Evolutionary conservation across 2,329 filamentous ascomycete genomes (phyloP), one percentile per base, ranked within the genome.

Genomic region (Fusarium anthophilum): DNA sequence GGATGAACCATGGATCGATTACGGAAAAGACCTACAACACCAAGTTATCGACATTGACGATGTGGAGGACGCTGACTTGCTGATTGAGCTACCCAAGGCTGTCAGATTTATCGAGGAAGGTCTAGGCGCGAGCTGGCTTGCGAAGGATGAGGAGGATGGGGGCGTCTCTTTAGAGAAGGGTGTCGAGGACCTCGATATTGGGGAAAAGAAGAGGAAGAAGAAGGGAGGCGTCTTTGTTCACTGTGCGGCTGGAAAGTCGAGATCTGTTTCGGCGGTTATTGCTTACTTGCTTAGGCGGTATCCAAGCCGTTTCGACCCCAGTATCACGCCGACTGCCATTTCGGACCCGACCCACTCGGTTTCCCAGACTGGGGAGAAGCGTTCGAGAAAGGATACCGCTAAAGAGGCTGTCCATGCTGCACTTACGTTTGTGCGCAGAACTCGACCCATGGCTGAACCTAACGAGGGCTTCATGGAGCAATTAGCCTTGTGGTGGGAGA

Each of bases 241-340:
- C 84, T 98, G 96, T 87, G 96, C 95, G 28, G 98, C 98, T 91
- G 96, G 96, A 60, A 97, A 97, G 84, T 98, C 95, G 39, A 93
- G 96, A 67, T 98, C 96, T 54, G 93, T 96, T 75, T 92, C 94
- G 38, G 90, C 94, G 74, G 89, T 94, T 62, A 89, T 97, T 66
- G 96, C 96, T 70, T 98, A 95, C 82, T 86, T 98, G 57, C 92
- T 98, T 73, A 91, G 89, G 82, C 89, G 88, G 76, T 87, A 90
- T 75, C 88, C 90, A 10, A 81, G 86, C 41, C 86, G 86, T 62
- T 90, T 90, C 77, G 81, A 83, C 67, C 79, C 82, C 38, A 81
- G 86, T 74, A 59, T 81, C 70, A 72, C 82, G 18, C 75, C 79
- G 20, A 67, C 75, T n/a, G 59, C 69, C 22, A 53, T 78, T 26